Evolutionary conservation across 2,329 filamentous ascomycete genomes (phyloP).

Genomic region (Sclerotinia nivalis): DNA sequence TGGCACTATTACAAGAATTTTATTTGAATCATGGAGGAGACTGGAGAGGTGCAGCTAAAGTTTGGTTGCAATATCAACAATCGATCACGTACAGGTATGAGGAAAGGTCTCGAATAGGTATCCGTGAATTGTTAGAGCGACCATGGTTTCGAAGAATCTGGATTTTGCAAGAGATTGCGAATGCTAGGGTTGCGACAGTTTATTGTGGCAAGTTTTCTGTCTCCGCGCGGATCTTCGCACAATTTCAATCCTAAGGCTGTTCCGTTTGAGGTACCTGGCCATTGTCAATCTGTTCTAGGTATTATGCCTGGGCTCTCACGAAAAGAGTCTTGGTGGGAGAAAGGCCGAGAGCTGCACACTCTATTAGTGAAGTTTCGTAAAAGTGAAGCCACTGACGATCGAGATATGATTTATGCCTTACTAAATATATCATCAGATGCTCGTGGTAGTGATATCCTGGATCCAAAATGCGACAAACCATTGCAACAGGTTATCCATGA

Average conservation of each 20-base stretch:
- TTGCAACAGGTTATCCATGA: neutral
- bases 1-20: conserved; percentile 21
- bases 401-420: conserved; percentile 27
- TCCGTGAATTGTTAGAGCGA: neutral
- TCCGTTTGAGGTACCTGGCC: neutral
- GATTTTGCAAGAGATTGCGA: conserved; percentile 14
- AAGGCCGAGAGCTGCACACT: conserved; percentile 20
- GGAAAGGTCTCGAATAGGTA: neutral
- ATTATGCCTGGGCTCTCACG: conserved; percentile 25
- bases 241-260: neutral
- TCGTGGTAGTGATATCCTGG: neutral
- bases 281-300: conserved; percentile 27
- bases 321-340: conserved; percentile 20
- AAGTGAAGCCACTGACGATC: conserved; percentile 26
- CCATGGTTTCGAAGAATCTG: conserved; percentile 19
- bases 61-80: conserved; percentile 20
- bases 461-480: neutral
- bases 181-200: conserved; percentile 13
- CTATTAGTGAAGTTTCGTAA: conserved; percentile 25
- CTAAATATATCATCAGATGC: conserved; percentile 7
- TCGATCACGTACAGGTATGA: neutral
- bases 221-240: conserved; percentile 19
- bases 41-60: conserved; percentile 11
- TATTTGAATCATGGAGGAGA: neutral
- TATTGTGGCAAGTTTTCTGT: conserved; percentile 23